Base-by-base conservation (phyloP, 495 filamentous ascomycete species). In the Durotheca rogersii region DNA sequence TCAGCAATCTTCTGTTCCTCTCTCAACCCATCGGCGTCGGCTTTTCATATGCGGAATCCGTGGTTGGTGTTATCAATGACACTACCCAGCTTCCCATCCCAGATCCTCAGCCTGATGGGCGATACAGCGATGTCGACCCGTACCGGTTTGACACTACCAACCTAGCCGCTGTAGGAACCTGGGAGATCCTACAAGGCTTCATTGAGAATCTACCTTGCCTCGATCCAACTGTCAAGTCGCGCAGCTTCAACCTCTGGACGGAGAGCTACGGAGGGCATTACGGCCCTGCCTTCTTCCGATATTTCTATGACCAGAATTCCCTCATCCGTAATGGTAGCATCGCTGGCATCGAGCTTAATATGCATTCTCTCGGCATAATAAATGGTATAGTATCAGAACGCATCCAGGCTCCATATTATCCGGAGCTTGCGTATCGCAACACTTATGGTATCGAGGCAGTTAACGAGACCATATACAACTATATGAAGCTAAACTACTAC, bases 361-460 rank as follows among this genome's bases (percentile, higher is more conserved):
- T 85, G 33, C 72, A 77, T 32, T 75, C 79, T 15, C 64, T 82
- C 0, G 71, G 77, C 0, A 75, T 82, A 16, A 64, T 86, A 29
- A 90, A 89, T 62, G 87, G 85, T 19, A 88, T 87, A 47, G 75
- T 90, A 39, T 85, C 89, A 57, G 74, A 81, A 27, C 65, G 78
- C 12, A 77, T 81, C 5, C 86, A 91, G 69, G 73, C 70, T 10
- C 78, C 81, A 1, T 79, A 71, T 34, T 91, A 89, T 53, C 79
- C 85, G 0, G 67, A 77, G 11, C 80, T 86, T 51, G 85, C 85
- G 4, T 76, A 78, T 41, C 78, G 82, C 64, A 93, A 93, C 56
- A 89, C 87, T 3, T 93, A 88, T 55, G 81, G 81, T 3, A 78
- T 90, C 17, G 58, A 81, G 41, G 68, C 81, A 0, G 78, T 88